Base-by-base conservation (phyloP, 2,329 filamentous ascomycete genomes). In the Aspergillus sp. region DNA sequence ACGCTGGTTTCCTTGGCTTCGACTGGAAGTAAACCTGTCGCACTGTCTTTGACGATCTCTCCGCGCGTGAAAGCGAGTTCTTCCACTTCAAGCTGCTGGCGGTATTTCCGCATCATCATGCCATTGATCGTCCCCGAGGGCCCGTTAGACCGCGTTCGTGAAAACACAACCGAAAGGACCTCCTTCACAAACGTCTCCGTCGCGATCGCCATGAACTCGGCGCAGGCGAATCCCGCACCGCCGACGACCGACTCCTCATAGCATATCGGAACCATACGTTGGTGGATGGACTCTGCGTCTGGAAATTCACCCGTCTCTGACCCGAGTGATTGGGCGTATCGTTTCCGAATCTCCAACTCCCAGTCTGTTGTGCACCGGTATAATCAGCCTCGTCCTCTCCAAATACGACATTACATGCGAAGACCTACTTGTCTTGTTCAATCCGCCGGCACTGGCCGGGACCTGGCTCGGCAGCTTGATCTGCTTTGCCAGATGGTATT, bases 81-180 rank as follows among this genome's bases (percentile, higher is more conserved):
- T 69, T 96, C 92, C 44, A 79, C 78, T 50, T 84, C 83, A 10
- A 96, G 78, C 66, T 90, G 88, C 53, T 82, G 80, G 57, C 84
- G 84, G 71, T 93, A 96, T 53, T 84, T 86, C 60, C 86, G 82
- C 2, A 90, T 95, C 68, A 91, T 87, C 53, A 96, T 83, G 78
- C 87, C 89, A 33, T 79, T 80, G 40, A 82, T 82, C 40, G 84
- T 85, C 32, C 83, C 79, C 3, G 86, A 86, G 1, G 80, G 76
- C 1, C 80, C 82, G 56, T 86, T 85, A 24, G 73, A 74, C 46
- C 79, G 72, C 3, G 81, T 79, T 30, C 81, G 78, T 4, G 75
- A 74, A 54, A 84, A 79, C 13, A 85, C 73, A 32, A 74, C 72
- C 5, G 78, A 76, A 2, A 86, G 70, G 2, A 82, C 75, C 61